Base-by-base conservation (phyloP, 108 stramenopile species). In the Skeletonema grethae region DNA sequence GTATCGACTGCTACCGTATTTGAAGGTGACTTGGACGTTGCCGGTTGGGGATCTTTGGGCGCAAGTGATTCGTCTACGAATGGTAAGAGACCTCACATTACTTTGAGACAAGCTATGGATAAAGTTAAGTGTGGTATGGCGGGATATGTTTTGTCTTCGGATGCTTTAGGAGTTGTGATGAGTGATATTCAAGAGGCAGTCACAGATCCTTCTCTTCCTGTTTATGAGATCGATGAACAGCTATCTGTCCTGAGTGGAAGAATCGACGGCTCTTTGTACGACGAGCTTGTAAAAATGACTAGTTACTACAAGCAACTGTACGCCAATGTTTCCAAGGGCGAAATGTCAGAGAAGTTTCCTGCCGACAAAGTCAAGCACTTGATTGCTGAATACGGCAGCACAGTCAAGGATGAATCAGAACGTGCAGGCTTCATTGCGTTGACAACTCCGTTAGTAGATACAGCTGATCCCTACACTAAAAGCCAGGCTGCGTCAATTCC, bases 171-270 rank as follows among this genome's bases (percentile, higher is more conserved):
- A 10, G 13, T 24, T 6, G 88, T 91, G 28, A 78, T 97, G 66
- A 67, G 80, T 36, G 87, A 87, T 66, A 62, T 97, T 25, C 59
- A 84, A 15, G 36, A 43, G n/a, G 96, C 95, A 35, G 92, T 88
- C 18, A 82, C 81, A 2, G 86, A 96, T 82, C 86, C 90, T 16
- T 64, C 84, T 20, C 86, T 97, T 11, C 96, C 98, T 11, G 85
- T 89, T 29, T 83, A 85, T 39, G 95, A 97, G 87, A 85, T 99
- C 57, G 95, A 98, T 58, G 97, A 99, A 69, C 94, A 93, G 68
- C 76, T 97, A 11, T 94, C 97, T 24, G 95, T 97, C 11, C 88
- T 97, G 9, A 90, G 88, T 62, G 97, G 97, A 2, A 85, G 97
- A 65, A 91, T 99, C 28, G 90, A 96, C 39, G 87, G 76, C 10